Conservation (phyloP, 257 asterid species). For the Datura wrightii region DNA sequence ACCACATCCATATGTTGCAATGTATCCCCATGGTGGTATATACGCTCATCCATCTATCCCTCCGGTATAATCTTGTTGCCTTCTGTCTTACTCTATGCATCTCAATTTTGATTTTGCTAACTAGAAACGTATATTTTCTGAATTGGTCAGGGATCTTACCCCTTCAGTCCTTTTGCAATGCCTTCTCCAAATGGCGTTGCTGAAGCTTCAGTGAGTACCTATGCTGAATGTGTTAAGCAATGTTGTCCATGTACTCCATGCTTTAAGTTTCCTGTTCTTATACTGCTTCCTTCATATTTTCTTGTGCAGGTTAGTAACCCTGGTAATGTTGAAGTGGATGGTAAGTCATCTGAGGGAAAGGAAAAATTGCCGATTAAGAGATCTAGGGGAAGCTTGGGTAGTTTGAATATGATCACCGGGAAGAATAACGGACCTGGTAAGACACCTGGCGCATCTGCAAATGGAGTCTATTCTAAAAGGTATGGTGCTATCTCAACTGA, state of each 20-base stretch:
- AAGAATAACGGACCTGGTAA: constrained; percentile 70
- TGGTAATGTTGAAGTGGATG: constrained; percentile 70
- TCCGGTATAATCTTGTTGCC: constrained; percentile 58
- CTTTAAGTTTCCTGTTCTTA: constrained; percentile 3
- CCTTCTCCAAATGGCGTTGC: constrained; percentile 88
- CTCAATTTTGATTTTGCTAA: constrained; percentile 22
- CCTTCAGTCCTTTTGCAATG: constrained; percentile 89
- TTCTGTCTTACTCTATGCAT: constrained; percentile 8
- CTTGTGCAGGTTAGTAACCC: constrained; percentile 56
- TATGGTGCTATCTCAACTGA: constrained; percentile 35
- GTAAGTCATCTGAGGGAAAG: constrained; percentile 77
- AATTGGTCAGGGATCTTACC: constrained; percentile 77
- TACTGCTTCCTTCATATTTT: constrained; percentile 1
- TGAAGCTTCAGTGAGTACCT: constrained; percentile 78
- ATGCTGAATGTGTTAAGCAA: constrained; percentile 9
- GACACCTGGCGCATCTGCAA: constrained; percentile 68
- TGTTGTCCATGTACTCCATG: not conserved
- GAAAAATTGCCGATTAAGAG: constrained; percentile 92
- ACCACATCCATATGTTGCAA: constrained; percentile 94
- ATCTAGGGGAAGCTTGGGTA: constrained; percentile 89
- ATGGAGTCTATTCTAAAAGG: constrained; percentile 83
- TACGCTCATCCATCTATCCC: constrained; percentile 96
- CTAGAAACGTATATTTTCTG: not conserved
- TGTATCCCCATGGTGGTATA: constrained; percentile 95
- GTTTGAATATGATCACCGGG: constrained; percentile 84